phyloP scores from a whole-genome alignment of 768 basidiomycete genomes.

The Pleurotus tuoliensis region DNA sequence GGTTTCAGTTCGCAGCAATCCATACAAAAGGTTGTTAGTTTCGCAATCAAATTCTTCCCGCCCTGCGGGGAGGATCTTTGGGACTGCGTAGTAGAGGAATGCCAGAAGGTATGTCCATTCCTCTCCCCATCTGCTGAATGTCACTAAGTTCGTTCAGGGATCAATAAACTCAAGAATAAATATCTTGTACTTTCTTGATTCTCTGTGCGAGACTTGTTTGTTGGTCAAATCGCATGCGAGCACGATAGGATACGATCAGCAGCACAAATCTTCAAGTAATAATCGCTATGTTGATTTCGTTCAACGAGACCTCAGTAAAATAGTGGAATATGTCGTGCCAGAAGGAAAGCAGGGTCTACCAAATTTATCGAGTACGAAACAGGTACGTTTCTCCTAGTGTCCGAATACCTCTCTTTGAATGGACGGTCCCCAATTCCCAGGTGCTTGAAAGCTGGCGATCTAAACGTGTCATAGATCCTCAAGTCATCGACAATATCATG shows the following conservation, averaged over 20 bases:
- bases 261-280: slow-evolving; percentile 13
- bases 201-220: slow-evolving; percentile 76
- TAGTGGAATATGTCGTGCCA: slow-evolving; percentile 85
- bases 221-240: slow-evolving; percentile 58
- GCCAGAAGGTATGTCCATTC: slow-evolving; percentile 61
- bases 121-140: not conserved
- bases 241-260: slow-evolving; percentile 30
- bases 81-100: slow-evolving; percentile 92
- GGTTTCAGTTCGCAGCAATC: slow-evolving; percentile 73
- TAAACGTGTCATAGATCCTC: slow-evolving; percentile 79
- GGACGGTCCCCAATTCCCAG: slow-evolving; percentile 30
- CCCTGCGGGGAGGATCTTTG: slow-evolving; percentile 89
- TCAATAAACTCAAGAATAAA: slow-evolving; percentile 92
- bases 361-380: slow-evolving; percentile 83
- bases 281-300: slow-evolving; percentile 78
- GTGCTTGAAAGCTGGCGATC: slow-evolving; percentile 90
- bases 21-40: slow-evolving; percentile 83
- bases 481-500: slow-evolving; percentile 70
- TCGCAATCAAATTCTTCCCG: slow-evolving; percentile 79
- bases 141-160: slow-evolving; percentile 42
- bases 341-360: slow-evolving; percentile 83
- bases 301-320: slow-evolving; percentile 68
- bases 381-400: slow-evolving; percentile 43
- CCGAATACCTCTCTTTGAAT: not conserved
- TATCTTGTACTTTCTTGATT: slow-evolving; percentile 87